These are phyloP conservation scores for Helenozyma baotianmanensis DNA, from an alignment of 805 yeast genomes.

Conservation along the genomic window DNA sequence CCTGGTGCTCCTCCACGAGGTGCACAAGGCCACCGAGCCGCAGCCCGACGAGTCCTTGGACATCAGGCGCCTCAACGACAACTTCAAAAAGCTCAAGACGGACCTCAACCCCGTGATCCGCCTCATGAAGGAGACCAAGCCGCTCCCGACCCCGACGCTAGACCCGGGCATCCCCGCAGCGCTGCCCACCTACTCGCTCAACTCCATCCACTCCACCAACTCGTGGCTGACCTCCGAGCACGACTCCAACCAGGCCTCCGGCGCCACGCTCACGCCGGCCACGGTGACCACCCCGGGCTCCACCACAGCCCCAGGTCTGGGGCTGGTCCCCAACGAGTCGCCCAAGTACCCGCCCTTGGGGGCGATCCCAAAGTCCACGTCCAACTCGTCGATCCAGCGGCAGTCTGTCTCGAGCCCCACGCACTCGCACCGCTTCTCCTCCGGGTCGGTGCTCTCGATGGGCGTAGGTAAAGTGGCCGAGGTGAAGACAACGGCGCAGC, in stretches of 20 bases:
- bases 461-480: constrained; percentile 39
- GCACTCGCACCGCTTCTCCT: constrained; percentile 32
- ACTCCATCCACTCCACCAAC: constrained; percentile 8
- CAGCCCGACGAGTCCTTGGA: constrained; percentile 20
- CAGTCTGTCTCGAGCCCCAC: constrained; percentile 11
- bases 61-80: constrained; percentile 45
- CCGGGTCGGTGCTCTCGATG: constrained; percentile 34
- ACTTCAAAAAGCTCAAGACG: constrained; percentile 52
- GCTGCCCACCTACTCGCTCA: constrained; percentile 26
- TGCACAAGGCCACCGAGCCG: constrained; percentile 19
- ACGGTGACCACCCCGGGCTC: constrained; percentile 1
- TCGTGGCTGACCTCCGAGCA: constrained; percentile 13
- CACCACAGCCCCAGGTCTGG: constrained; percentile 1
- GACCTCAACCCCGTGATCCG: constrained; percentile 63
- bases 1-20: constrained; percentile 31
- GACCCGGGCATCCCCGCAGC: constrained; percentile 31
- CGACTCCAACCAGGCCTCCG: background rate
- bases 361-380: constrained; percentile 1
- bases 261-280: background rate
- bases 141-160: constrained; percentile 61
- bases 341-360: background rate
- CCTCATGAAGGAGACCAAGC: constrained; percentile 59
- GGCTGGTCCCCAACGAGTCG: background rate
- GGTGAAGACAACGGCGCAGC: constrained; percentile 4
- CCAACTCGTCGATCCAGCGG: constrained; percentile 3